These are phyloP conservation scores for Cyclostephanos tholiformis DNA, from an alignment of 108 stramenopile genomes.

Conservation along the genomic window DNA sequence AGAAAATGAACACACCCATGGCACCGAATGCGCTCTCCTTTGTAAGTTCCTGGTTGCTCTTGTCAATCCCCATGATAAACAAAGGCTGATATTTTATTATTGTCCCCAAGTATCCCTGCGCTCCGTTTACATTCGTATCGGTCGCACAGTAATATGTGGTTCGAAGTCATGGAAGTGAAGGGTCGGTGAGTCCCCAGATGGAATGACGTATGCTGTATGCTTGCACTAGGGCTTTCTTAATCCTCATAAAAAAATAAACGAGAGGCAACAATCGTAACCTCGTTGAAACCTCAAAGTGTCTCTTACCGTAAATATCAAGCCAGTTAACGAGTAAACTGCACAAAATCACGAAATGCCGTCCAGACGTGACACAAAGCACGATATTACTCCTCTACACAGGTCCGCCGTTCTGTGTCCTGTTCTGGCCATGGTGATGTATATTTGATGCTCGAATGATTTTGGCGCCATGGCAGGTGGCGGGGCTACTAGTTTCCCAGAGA, in stretches of 20 bases:
- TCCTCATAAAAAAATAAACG: neutral
- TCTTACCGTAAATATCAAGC: constrained; percentile 49
- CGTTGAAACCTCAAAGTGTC: neutral
- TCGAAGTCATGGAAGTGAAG: neutral
- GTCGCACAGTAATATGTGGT: constrained; percentile 4
- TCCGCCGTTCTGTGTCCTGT: constrained; percentile 34
- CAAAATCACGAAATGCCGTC: constrained; percentile 40
- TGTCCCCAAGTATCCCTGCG: constrained; percentile 51
- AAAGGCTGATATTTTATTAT: constrained; percentile 78
- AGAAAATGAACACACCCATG: constrained; percentile 73
- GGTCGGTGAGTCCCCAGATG: neutral
- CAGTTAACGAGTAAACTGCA: constrained; percentile 47
- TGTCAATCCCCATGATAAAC: constrained; percentile 80
- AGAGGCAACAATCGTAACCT: neutral
- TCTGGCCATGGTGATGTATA: constrained; percentile 41
- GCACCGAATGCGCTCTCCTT: constrained; percentile 80
- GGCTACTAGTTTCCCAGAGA: neutral
- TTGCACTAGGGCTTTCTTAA: too few species aligned
- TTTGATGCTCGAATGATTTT: constrained; percentile 35
- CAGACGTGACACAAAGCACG: constrained; percentile 28
- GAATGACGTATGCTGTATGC: neutral
- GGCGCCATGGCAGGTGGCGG: constrained; percentile 17
- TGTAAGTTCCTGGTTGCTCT: constrained; percentile 55
- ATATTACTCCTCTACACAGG: constrained; percentile 27
- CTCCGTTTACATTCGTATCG: neutral